Conservation (phyloP, 345 rosid species). For the Adansonia digitata region DNA sequence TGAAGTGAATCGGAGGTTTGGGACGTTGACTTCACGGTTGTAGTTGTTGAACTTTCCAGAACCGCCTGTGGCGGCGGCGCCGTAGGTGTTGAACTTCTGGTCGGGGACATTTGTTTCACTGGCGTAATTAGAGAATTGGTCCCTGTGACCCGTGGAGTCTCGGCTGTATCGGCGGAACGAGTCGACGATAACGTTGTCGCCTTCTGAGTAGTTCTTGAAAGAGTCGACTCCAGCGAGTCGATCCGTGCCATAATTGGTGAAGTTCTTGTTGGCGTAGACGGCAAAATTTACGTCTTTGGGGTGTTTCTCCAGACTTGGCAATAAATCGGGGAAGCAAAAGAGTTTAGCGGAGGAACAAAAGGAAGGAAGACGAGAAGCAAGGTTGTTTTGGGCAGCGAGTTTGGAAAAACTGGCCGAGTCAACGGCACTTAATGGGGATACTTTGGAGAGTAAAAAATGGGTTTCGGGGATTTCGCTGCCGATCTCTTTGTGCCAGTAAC, state of each 20-base stretch:
- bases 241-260: conserved; percentile 63
- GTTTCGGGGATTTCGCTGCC: conserved; percentile 37
- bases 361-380: conserved; percentile 50
- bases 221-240: conserved; percentile 47
- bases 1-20: conserved; percentile 51
- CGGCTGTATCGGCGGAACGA: conserved; percentile 63
- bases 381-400: conserved; percentile 58
- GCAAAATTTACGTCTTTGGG: conserved; percentile 49
- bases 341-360: conserved; percentile 84
- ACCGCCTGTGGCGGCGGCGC: conserved; percentile 56
- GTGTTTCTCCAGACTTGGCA: conserved; percentile 38
- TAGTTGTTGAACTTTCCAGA: conserved; percentile 53
- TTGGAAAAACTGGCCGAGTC: conserved; percentile 60
- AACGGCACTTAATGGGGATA: conserved; percentile 62
- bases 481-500: conserved; percentile 89
- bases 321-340: conserved; percentile 72
- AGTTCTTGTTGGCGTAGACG: conserved; percentile 52
- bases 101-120: conserved; percentile 46
- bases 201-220: conserved; percentile 47
- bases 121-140: conserved; percentile 41
- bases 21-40: conserved; percentile 47
- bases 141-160: conserved; percentile 33
- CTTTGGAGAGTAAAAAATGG: conserved; percentile 65
- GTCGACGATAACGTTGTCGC: conserved; percentile 31
- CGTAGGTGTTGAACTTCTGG: conserved; percentile 76